Evolutionary conservation across 176 grass and related monocot genomes (phyloP).

Genomic region (Aegilops sharonensis): DNA sequence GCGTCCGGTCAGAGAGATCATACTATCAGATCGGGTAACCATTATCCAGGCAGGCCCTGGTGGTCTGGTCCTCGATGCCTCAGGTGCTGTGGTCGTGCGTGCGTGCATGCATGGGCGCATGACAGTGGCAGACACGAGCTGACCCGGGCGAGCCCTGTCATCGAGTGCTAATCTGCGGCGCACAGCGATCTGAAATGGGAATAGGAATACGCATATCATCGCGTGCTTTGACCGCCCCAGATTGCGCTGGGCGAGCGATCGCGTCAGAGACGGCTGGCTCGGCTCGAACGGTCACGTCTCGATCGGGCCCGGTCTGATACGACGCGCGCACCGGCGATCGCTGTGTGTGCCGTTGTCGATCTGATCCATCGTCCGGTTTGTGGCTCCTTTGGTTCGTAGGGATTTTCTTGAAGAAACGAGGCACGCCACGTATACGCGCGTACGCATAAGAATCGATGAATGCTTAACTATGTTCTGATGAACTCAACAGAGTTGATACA

Average conservation of each 20-base stretch:
- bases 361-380: no score
- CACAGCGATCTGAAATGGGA: background rate
- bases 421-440: no score
- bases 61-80: background rate
- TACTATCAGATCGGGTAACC: background rate
- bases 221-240: background rate
- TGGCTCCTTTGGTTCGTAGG: no score
- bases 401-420: no score
- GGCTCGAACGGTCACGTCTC: background rate
- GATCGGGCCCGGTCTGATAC: background rate
- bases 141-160: background rate
- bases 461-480: no score
- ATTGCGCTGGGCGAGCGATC: background rate
- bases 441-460: no score
- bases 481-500: no score
- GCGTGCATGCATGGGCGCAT: background rate
- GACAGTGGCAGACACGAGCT: slow-evolving; percentile 16
- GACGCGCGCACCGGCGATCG: background rate
- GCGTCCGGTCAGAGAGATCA: background rate
- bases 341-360: no score
- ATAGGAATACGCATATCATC: background rate
- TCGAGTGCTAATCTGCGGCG: background rate
- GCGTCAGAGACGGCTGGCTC: background rate
- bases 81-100: background rate
- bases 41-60: background rate